These are phyloP conservation scores for Boletus rufocinnamomeus DNA, from an alignment of 768 basidiomycete genomes.

Conservation along the genomic window DNA sequence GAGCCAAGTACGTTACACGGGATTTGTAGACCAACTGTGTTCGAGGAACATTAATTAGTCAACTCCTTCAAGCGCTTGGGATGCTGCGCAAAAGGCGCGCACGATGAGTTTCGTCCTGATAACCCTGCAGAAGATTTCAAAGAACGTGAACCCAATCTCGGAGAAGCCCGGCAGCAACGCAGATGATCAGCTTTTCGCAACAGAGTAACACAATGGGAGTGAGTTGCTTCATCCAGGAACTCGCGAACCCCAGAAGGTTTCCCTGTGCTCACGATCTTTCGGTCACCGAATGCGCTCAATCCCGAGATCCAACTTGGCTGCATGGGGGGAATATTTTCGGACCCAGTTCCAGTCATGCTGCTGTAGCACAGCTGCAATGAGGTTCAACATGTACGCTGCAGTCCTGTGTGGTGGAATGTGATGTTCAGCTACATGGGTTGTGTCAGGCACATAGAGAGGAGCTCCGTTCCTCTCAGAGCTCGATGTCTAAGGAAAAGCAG, in stretches of 20 bases:
- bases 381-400: too few species aligned
- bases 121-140: conserved; percentile 37
- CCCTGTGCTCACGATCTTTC: too few species aligned
- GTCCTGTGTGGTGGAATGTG: too few species aligned
- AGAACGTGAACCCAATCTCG: conserved; percentile 49
- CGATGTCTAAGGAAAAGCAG: too few species aligned
- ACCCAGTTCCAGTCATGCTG: too few species aligned
- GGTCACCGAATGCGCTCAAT: too few species aligned
- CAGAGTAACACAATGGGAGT: conserved; percentile 17
- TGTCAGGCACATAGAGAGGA: too few species aligned
- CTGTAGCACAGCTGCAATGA: too few species aligned
- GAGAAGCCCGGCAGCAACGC: conserved; percentile 36
- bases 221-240: conserved; percentile 42
- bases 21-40: conserved; percentile 46
- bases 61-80: neutral
- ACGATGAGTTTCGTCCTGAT: conserved; percentile 45
- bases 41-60: conserved; percentile 17
- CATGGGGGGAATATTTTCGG: too few species aligned
- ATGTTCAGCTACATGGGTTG: too few species aligned
- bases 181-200: conserved; percentile 36
- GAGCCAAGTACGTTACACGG: conserved; percentile 44
- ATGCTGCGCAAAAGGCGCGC: neutral
- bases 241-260: conserved; percentile 19
- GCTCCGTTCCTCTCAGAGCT: too few species aligned
- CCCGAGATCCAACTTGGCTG: too few species aligned